Percentiles rank a stretch among this genome's conserved stretches.
These are phyloP conservation scores for Thymus quinquecostatus DNA, from an alignment of 257 asterid species.

Conservation along the genomic window DNA sequence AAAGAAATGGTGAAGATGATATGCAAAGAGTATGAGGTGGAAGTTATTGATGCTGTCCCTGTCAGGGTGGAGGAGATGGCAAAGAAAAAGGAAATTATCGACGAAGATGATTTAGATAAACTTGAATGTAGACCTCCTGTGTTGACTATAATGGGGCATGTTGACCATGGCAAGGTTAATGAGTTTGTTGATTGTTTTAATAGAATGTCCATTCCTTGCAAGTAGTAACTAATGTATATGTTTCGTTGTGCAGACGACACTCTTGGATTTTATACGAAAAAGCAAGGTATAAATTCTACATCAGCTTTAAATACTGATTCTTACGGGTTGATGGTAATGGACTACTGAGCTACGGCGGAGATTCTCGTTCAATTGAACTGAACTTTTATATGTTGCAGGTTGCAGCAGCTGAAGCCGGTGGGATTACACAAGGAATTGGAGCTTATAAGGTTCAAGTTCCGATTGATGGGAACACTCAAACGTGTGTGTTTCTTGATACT, in stretches of 20 bases:
- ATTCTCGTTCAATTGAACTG: slow-evolving; percentile 26
- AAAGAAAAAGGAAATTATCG: slow-evolving; percentile 72
- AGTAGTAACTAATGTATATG: slow-evolving; percentile 18
- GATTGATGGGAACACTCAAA: slow-evolving; percentile 72
- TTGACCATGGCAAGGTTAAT: slow-evolving; percentile 96
- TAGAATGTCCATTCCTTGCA: not conserved
- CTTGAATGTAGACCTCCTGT: slow-evolving; percentile 89
- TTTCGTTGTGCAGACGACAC: slow-evolving; percentile 79
- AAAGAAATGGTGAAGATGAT: slow-evolving; percentile 95
- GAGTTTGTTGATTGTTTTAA: slow-evolving; percentile 4
- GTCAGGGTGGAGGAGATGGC: slow-evolving; percentile 87
- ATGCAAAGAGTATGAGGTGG: slow-evolving; percentile 82
- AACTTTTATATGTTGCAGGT: slow-evolving; percentile 55
- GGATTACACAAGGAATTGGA: slow-evolving; percentile 98
- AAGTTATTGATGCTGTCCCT: slow-evolving; percentile 76
- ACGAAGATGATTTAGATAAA: slow-evolving; percentile 83
- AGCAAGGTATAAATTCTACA: slow-evolving; percentile 59
- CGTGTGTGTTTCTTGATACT: slow-evolving; percentile 95
- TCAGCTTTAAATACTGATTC: slow-evolving; percentile 15
- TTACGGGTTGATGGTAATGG: not conserved
- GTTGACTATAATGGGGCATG: slow-evolving; percentile 97
- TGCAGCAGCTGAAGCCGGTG: slow-evolving; percentile 96
- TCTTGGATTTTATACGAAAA: slow-evolving; percentile 81
- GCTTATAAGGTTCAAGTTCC: slow-evolving; percentile 94
- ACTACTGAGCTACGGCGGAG: slow-evolving; percentile 14